Evolutionary conservation across 106 monocot genomes (phyloP), one percentile per base, ranked within the genome.

Genomic region (Iris macrosiphon): DNA sequence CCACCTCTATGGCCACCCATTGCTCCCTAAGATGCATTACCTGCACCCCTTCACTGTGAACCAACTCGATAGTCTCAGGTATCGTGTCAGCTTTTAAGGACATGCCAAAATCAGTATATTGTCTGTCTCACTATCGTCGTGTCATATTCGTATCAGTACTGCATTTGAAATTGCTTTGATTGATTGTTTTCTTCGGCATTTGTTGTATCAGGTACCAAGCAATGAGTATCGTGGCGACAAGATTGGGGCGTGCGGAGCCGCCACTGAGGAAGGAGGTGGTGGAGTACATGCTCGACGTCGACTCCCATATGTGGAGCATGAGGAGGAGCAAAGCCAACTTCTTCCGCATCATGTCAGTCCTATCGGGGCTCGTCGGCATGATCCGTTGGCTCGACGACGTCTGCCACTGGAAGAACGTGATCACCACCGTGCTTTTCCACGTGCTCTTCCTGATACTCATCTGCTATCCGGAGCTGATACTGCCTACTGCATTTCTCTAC

Each of bases 231-330:
- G 79, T 85, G 28, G 79, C 85, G 10, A 65, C 72, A 34, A 32
- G 79, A 35, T 68, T 85, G 2, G 76, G 85, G 27, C 64, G 85
- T 7, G 75, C 79, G 1, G 79, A 79, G 65, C 85, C 80, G 8
- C 85, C 75, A 16, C 54, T 85, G 54, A 31, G 76, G 32, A 72
- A 73, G 54, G 85, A 85, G 70, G 80, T 70, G 30, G 85, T 85
- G 31, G 85, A 85, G 59, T 85, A 76, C 69, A 72, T 80, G 72
- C 76, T 85, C 2, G 85, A 80, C 31, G 85, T 80, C 17, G 85
- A 85, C 29, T 85, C 85, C 2, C 85, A 85, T 56, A 64, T 85
- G 72, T 85, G 85, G 85, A 85, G 85, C 57, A 85, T 80, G 85
- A 57, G 76, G 29, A 50, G 80, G 57, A 85, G 80, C 73, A 85